Base-by-base conservation (phyloP, 179 eudicot species). In the Actinidia chinensis region DNA sequence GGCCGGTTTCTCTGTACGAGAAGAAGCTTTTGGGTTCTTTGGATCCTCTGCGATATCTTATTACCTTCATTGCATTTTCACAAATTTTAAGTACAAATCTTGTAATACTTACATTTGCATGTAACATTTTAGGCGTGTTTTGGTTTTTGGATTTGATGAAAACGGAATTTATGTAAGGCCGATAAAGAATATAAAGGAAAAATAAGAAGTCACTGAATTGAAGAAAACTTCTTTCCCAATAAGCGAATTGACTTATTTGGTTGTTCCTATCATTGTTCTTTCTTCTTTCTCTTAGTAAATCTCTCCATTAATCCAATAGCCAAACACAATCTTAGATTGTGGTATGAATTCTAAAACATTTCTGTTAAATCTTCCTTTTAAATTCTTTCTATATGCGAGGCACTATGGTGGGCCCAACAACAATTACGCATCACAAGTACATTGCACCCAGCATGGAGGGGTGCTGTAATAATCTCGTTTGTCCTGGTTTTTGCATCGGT, bases 401-500 rank as follows among this genome's bases (percentile, higher is more conserved):
- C 85, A 56, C 71, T 64, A 86, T 95, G 91, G 91, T 93, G 22
- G 98, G 96, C 61, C 98, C 98, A 61, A 69, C 85, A 71, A 84
- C 89, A 67, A 81, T 91, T 76, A n/a, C n/a, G 87, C 90, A 56
- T 81, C 92, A 52, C 94, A 89, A 71, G n/a, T 92, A 85, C 68
- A 74, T 90, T 82, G 82, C 76, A 44, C 92, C 90, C n/a, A 81
- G 85, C 86, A 61, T 93, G 98, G 97, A 92, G 86, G 75, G 98
- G 92, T 42, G 98, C 95, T 75, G 56, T 87, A 80, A 75, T 92
- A 73, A 68, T 93, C 65, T 89, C 99, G n/a, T 78, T 92, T 82
- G 90, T 95, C 60, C n/a, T 95, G 99, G 99, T 90, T 95, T 83
- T 55, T 95, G 79, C 90, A 92, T 67, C 88, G 98, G 11, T 95